Evolutionary conservation across 257 asterid species (phyloP).

Genomic region (Penstemon eatonii): DNA sequence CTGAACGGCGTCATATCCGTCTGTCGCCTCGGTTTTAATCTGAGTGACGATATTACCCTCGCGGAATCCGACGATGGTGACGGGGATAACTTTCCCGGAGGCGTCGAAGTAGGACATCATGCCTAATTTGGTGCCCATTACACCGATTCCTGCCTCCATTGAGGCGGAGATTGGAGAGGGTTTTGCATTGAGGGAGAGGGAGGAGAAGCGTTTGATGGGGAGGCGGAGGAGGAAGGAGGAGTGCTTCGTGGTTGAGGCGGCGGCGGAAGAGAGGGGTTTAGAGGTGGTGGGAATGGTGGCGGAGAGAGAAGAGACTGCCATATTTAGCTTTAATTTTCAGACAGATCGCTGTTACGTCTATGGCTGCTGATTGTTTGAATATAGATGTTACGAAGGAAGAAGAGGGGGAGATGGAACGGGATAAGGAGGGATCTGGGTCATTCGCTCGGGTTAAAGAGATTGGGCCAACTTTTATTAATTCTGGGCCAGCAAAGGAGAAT

Average conservation of each 20-base stretch:
- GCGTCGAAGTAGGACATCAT: slow-evolving; percentile 89
- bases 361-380: too few species aligned
- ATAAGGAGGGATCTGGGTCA: too few species aligned
- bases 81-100: slow-evolving; percentile 76
- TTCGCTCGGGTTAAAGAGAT: too few species aligned
- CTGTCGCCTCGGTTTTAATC: slow-evolving; percentile 75
- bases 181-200: slow-evolving; percentile 42
- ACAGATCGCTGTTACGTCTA: too few species aligned
- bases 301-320: slow-evolving; percentile 55
- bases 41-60: slow-evolving; percentile 95
- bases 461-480: too few species aligned
- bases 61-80: slow-evolving; percentile 87
- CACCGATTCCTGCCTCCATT: slow-evolving; percentile 85
- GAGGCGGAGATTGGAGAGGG: slow-evolving; percentile 54
- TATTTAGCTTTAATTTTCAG: too few species aligned
- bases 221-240: slow-evolving; percentile 51
- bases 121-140: slow-evolving; percentile 88
- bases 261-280: slow-evolving; percentile 28
- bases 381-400: too few species aligned
- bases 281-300: slow-evolving; percentile 37
- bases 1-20: slow-evolving; percentile 85
- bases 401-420: too few species aligned
- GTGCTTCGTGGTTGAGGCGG: slow-evolving; percentile 33
- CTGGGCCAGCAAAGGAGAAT: too few species aligned
- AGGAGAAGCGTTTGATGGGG: slow-evolving; percentile 40